These are phyloP conservation scores for Pichia sp. DNA, from an alignment of 1,139 yeast species.

Conservation along the genomic window DNA sequence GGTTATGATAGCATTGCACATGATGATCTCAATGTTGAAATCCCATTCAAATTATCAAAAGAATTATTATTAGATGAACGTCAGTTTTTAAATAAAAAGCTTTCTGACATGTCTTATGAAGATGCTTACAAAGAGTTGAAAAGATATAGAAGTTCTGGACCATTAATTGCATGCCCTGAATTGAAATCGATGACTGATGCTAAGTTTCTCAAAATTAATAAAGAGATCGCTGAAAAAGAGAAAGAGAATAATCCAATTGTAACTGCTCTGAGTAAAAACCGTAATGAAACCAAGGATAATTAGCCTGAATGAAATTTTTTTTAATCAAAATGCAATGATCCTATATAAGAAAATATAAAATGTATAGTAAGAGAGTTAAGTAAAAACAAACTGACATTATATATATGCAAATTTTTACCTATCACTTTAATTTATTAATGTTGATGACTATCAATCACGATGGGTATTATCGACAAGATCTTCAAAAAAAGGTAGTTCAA, in stretches of 20 bases:
- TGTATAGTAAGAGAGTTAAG: no score
- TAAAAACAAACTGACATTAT: no score
- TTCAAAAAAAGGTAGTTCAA: conserved; percentile 49
- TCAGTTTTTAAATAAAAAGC: conserved; percentile 21
- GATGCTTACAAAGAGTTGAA: conserved; percentile 47
- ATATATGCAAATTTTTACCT: no score
- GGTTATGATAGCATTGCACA: conserved; percentile 47
- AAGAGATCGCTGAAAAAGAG: conserved; percentile 11
- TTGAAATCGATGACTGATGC: conserved; percentile 36
- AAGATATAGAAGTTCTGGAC: conserved; percentile 58
- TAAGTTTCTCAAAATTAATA: conserved; percentile 34
- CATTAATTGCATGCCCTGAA: conserved; percentile 42
- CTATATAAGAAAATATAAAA: no score
- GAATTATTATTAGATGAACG: conserved; percentile 43
- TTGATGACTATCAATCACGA: no score
- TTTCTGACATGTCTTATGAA: conserved; percentile 32
- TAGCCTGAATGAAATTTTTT: no score
- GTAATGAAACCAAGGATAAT: no score
- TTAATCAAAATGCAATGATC: no score
- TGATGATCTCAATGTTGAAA: conserved; percentile 28
- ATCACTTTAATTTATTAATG: no score
- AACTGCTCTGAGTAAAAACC: background rate
- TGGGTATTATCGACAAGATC: conserved; percentile 1
- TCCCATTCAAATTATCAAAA: conserved; percentile 38
- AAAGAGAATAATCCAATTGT: background rate